These are phyloP conservation scores for Candida piceae DNA, from an alignment of 805 yeast species.

Conservation along the genomic window DNA sequence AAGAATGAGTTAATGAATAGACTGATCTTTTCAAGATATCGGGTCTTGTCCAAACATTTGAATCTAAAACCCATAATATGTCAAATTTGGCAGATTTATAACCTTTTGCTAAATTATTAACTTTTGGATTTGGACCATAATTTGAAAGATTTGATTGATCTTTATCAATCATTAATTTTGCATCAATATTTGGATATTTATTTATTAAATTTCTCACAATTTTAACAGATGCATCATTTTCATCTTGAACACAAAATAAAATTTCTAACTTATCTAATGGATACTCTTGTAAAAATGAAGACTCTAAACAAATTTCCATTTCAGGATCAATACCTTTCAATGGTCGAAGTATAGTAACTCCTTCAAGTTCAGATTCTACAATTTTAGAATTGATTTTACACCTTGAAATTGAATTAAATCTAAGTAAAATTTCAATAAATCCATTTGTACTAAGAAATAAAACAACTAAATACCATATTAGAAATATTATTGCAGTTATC, in stretches of 20 bases:
- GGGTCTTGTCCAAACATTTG: conserved; percentile 74
- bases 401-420: conserved; percentile 19
- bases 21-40: conserved; percentile 65
- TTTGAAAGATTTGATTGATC: conserved; percentile 34
- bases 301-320: conserved; percentile 58
- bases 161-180: conserved; percentile 50
- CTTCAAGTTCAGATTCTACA: conserved; percentile 40
- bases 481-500: conserved; percentile 18
- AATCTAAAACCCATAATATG: conserved; percentile 79
- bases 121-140: conserved; percentile 86
- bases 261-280: conserved; percentile 59
- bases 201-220: conserved; percentile 45
- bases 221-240: conserved; percentile 58
- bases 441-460: conserved; percentile 24
- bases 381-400: conserved; percentile 12
- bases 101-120: conserved; percentile 82
- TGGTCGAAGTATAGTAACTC: conserved; percentile 78
- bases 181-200: conserved; percentile 52
- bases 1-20: conserved; percentile 39
- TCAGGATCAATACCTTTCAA: conserved; percentile 81
- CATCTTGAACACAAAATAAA: conserved; percentile 68
- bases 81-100: conserved; percentile 64
- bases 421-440: conserved; percentile 21
- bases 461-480: not conserved
- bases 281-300: conserved; percentile 65